Base-by-base conservation (phyloP, 345 rosid species). In the Cardamine chenopodiifolia region DNA sequence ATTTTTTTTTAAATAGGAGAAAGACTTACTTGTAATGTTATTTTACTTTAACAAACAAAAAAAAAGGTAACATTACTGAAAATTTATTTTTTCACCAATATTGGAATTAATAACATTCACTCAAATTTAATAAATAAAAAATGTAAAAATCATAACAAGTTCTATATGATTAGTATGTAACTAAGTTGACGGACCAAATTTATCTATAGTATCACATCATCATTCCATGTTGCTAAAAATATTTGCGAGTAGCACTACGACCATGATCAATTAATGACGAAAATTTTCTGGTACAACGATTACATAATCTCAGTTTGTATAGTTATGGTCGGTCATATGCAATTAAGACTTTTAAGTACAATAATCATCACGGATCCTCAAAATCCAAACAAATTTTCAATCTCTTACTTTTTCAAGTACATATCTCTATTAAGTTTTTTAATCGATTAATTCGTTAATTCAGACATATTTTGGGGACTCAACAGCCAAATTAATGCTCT, bases 251-350 rank as follows among this genome's bases (percentile, higher is more conserved):
- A 58, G n/a, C n/a, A n/a, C n/a, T n/a, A n/a, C 22, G 54, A 59
- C 28, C 59, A 67, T 58, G 37, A 73, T 56, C 42, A 64, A n/a
- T 34, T 14, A 52, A 49, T 70, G 58, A 53, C 39, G 35, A 59
- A 59, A 40, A 3, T 15, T 14, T 42, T 67, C 25, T 52, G 79
- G 79, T 76, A 68, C 75, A 76, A 62, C 70, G 70, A 70, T 74
- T 75, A 49, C 20, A 57, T 39, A 29, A 61, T 62, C 59, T 76
- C 63, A 45, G 53, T 54, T 63, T 53, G 47, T 71, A 70, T 71
- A 62, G 62, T 28, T 50, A 59, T 72, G 77, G 81, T 77, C 80
- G 80, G 76, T 77, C 76, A 77, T 45, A 76, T 76, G 71, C 75
- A 34, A 55, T 55, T 47, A 70, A 62, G 80, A 76, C 75, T 70